Evolutionary conservation across 2,329 filamentous ascomycete genomes (phyloP).

Genomic region (Cercospora sp.): DNA sequence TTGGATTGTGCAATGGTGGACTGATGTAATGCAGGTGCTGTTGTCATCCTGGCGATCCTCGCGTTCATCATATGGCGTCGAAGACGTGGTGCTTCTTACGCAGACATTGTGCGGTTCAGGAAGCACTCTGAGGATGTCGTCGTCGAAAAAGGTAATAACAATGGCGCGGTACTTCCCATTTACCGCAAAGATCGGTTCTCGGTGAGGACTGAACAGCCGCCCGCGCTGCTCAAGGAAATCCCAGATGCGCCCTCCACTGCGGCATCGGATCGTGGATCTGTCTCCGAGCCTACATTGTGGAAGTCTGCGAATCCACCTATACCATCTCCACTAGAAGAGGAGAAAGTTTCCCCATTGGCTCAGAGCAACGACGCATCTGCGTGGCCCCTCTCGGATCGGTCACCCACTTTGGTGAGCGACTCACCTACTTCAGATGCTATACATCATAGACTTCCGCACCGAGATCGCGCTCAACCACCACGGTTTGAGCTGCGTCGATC

Average conservation of each 20-base stretch:
- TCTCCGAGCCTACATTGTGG: constrained; percentile 5
- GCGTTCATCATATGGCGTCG: constrained; percentile 28
- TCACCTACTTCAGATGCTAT: not conserved
- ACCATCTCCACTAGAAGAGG: not conserved
- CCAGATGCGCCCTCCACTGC: not conserved
- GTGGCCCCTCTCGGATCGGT: not conserved
- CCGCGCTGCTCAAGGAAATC: constrained; percentile 11
- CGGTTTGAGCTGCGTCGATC: constrained; percentile 3
- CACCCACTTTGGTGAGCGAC: not conserved
- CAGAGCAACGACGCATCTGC: not conserved
- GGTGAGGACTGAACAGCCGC: constrained; percentile 28
- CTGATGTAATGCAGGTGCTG: constrained; percentile 24
- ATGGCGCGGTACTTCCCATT: constrained; percentile 29
- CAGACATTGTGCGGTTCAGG: constrained; percentile 31
- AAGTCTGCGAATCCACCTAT: constrained; percentile 18
- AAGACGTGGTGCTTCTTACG: constrained; percentile 29
- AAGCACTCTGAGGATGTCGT: constrained; percentile 25
- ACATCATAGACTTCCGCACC: not conserved
- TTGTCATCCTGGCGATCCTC: constrained; percentile 27
- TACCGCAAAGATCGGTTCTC: constrained; percentile 31
- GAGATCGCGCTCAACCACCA: constrained; percentile 1
- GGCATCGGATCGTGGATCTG: not conserved
- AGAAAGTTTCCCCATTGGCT: not conserved
- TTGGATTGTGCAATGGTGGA: not conserved
- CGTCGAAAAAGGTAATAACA: constrained; percentile 10